Percentiles rank a stretch among this genome's conserved stretches.
These are phyloP conservation scores for Entophlyctis luteolus DNA, from an alignment of 192 early-diverging fungal genomes.

Conservation along the genomic window DNA sequence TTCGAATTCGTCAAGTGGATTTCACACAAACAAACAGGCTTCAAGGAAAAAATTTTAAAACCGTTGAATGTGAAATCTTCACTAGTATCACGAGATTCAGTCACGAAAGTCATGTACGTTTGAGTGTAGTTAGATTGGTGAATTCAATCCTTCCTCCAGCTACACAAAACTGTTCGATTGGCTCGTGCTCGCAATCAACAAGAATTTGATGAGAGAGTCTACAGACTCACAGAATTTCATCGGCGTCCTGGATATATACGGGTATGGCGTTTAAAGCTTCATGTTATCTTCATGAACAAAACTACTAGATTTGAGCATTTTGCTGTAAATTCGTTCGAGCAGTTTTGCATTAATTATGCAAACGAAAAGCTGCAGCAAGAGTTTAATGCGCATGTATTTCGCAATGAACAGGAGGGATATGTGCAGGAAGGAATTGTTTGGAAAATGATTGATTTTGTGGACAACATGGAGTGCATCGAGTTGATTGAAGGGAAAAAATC, in stretches of 20 bases:
- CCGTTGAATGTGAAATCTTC: slow-evolving; percentile 61
- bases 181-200: slow-evolving; percentile 78
- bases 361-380: slow-evolving; percentile 96
- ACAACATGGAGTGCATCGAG: slow-evolving; percentile 93
- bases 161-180: slow-evolving; percentile 87
- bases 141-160: slow-evolving; percentile 59
- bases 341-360: slow-evolving; percentile 85
- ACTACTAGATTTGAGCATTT: slow-evolving; percentile 48
- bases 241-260: slow-evolving; percentile 93
- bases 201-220: slow-evolving; percentile 52
- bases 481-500: slow-evolving; percentile 73
- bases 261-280: background rate
- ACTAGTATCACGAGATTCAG: slow-evolving; percentile 69
- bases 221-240: slow-evolving; percentile 59
- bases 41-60: slow-evolving; percentile 58
- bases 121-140: slow-evolving; percentile 33
- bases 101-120: slow-evolving; percentile 21
- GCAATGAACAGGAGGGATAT: slow-evolving; percentile 94
- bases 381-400: slow-evolving; percentile 91
- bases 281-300: background rate
- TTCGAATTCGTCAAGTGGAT: slow-evolving; percentile 68
- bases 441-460: slow-evolving; percentile 82
- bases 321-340: slow-evolving; percentile 89
- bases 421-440: slow-evolving; percentile 52
- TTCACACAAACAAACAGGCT: slow-evolving; percentile 72